Evolutionary conservation across 108 stramenopile genomes (phyloP), one percentile per base, ranked within the genome.

Genomic region (Discostella pseudostelligera): DNA sequence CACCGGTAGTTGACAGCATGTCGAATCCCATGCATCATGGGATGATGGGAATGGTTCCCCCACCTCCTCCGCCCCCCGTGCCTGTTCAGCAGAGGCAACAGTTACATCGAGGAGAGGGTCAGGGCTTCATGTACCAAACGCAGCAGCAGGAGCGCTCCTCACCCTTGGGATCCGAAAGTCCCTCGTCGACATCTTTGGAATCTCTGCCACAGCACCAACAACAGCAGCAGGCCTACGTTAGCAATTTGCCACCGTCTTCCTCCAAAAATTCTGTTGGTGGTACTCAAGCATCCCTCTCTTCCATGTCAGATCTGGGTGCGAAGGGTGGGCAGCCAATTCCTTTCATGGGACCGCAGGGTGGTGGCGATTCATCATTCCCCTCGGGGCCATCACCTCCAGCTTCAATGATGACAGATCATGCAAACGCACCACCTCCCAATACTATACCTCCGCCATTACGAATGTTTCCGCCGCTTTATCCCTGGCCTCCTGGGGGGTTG

Each of bases 141-240:
- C 16, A 60, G 14, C 45, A 42, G 43, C 42, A 60, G 43, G 8
- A 39, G 40, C 59, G n/a, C 22, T 29, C 70, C 0, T 47, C 20
- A 11, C 48, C 60, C 16, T 25, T 25, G 24, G 67, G 53, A 40
- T 47, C 68, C 16, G 63, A 21, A 10, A 70, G 76, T 48, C 51
- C 63, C 12, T 69, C 68, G 0, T 69, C 76, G 28, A 47, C 68
- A 55, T 77, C 76, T 24, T 4, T 66, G 19, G 76, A 77, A 29
- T 77, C 76, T 26, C 48, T 53, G 46, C 76, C 63, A 6, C 55
- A 43, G n/a, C 42, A 43, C 53, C 60, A 28, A 66, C 64, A 55
- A 65, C 57, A 45, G 64, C 47, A 40, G 59, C 54, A 39, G 47
- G 58, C 64, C 53, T 37, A 46, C 0, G 39, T 60, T 40, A 65